Evolutionary conservation across 495 filamentous ascomycete genomes (phyloP), one percentile per base, ranked within the genome.

Genomic region (Tetracladium marchalianum): DNA sequence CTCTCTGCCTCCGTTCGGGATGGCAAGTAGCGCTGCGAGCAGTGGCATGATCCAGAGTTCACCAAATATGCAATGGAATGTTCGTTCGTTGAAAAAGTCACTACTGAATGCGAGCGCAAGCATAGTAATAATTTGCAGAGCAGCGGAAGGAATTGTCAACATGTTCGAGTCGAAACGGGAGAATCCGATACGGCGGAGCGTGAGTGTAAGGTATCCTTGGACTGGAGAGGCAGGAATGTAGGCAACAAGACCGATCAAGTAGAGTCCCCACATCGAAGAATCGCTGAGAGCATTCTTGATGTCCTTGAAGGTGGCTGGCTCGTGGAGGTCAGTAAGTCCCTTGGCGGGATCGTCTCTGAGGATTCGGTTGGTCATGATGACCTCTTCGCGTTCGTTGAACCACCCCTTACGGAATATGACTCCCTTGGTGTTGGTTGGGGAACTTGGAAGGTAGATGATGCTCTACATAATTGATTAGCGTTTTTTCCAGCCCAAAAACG

Each of bases 331-430:
- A 0, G 64, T 49, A 43, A 64, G 48, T 54, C 74, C 70, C 51
- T 78, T 78, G 35, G 70, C 67, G 10, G 74, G 72, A 50, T 78
- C 74, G 44, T 78, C 74, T 15, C 71, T 66, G 13, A 69, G 49
- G 44, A 66, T 35, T 66, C 61, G 39, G 27, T 65, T 77, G 8
- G 74, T 66, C 45, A 75, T 70, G 43, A 77, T 75, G 0, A 58
- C 55, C 27, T 70, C 64, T 48, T 77, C 62, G n/a, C 70, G 66
- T 46, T 73, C 69, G 0, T 66, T 66, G 41, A 73, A 78, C 75
- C 73, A 77, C 9, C 67, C 58, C 7, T 63, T 65, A 7, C 67
- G 72, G 5, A 61, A 65, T 40, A 74, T 66, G 51, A 66, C 61
- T 4, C 67, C 62, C 44, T 72, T 75, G 1, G 75, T 79, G 49